Base-by-base conservation (phyloP, 768 basidiomycete species). In the Tremella mesenterica region DNA sequence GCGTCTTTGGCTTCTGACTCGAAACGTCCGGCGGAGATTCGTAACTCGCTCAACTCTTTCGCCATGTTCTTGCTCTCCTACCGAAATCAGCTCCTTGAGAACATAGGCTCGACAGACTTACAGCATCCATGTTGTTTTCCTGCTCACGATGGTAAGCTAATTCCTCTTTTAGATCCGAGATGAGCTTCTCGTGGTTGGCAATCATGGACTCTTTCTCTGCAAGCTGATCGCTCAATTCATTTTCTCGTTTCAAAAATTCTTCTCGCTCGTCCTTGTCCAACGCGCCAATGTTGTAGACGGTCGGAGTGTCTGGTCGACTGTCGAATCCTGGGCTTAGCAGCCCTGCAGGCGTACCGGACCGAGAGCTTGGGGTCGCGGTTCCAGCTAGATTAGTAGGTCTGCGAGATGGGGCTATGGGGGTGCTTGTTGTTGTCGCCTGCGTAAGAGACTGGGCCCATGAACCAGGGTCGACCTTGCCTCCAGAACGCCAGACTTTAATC, bases 1-100 rank as follows among this genome's bases (percentile, higher is more conserved):
- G 88, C 82, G 76, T 97, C 93, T 75, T 96, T 96, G 76, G 87
- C 88, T 71, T 99, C 95, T 65, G 95, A 93, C 64, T 88, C 86
- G 26, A 97, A 78, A 36, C 92, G 79, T 74, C 93, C 91, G 43
- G 93, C 81, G 76, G 91, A 85, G 44, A 96, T 75, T 44, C 89
- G 83, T 33, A 99, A 79, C 61, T 97, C 95, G 69, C 88, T 90
- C 63, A 97, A 79, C 67, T 96, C 91, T 44, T 82, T 82, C 14
- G 90, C 88, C 84, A 96, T 90, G 3, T 82, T 74, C 75, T 95
- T 92, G 78, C 93, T 92, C 75, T 97, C 93, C 85, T 89, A 26
- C 9, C 27, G 8, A 10, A 16, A 16, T 16, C n/a, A 26, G 16
- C 8, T 16, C n/a, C 7, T 16, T 6, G 14, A 8, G 4, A 5